Evolutionary conservation across 768 basidiomycete species (phyloP), one percentile per base, ranked within the genome.

Genomic region (Hebeloma cylindrosporum): DNA sequence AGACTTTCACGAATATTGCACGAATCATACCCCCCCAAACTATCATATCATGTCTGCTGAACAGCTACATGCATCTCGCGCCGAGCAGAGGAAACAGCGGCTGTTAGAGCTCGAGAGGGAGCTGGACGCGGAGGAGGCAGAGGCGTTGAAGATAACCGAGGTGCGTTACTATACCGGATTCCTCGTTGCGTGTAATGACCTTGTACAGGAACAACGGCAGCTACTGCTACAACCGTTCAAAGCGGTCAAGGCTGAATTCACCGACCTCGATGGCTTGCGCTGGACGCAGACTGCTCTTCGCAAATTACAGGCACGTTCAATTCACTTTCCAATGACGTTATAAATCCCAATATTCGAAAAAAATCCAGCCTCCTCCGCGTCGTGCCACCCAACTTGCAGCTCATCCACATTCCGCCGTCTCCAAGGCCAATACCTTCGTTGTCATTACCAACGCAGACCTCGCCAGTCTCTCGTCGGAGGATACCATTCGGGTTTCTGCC

Each of bases 201-300:
- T 22, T 29, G 21, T 36, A 11, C 48, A 74, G 71, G 73, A 74
- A 55, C 72, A 74, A 56, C 64, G 62, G 0, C 61, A 66, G 38
- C 60, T 57, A 1, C 62, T 76, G 9, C 50, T 68, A 22, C 58
- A 57, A 39, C 73, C 79, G 1, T 83, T 83, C 52, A 65, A 58
- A 16, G 69, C 69, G 4, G 80, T 82, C 25, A 82, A 83, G 49
- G 74, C 74, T 6, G 80, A 83, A 50, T 83, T 82, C 54, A 68
- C 70, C 43, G 81, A 83, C 59, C 69, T 83, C 11, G 81, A 83
- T 43, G 81, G 81, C 0, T 61, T 79, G 26, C 68, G 72, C 27
- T 79, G 79, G 80, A 60, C 71, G 13, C 65, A 64, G 33, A 60
- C 65, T 21, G 64, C 66, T 3, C 64, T 68, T 6, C 61, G 61